Percentiles rank a stretch among this genome's conserved stretches.
Conservation (phyloP, 441 rosid genomes). For the Viola pubescens region DNA sequence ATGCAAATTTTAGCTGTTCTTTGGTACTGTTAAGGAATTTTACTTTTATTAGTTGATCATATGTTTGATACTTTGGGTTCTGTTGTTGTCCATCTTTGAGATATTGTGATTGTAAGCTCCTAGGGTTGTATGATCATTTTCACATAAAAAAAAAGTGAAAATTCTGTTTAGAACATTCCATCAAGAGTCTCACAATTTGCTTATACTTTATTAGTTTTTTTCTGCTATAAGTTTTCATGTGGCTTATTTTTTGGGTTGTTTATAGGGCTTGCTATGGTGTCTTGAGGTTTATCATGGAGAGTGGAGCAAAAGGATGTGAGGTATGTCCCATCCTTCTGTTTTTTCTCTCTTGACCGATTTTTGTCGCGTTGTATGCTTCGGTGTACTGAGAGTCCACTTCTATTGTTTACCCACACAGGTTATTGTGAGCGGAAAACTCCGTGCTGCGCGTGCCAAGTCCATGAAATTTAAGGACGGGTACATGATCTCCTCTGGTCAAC, state of each 20-base stretch:
- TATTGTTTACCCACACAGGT: slow-evolving; percentile 26
- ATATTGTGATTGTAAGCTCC: too few relatives aligned
- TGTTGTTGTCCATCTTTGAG: too few relatives aligned
- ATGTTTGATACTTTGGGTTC: too few relatives aligned
- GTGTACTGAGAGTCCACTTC: background rate
- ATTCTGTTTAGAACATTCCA: too few relatives aligned
- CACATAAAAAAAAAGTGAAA: too few relatives aligned
- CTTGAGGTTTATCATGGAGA: slow-evolving; percentile 60
- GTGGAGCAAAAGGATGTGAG: slow-evolving; percentile 80
- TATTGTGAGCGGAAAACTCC: slow-evolving; percentile 56
- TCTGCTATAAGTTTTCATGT: background rate
- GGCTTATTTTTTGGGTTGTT: background rate
- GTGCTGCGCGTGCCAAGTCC: slow-evolving; percentile 59
- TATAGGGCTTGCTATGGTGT: slow-evolving; percentile 65
- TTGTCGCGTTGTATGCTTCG: too few relatives aligned
- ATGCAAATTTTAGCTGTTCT: background rate
- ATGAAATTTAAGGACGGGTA: slow-evolving; percentile 86
- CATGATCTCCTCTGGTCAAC: slow-evolving; percentile 85
- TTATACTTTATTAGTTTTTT: background rate
- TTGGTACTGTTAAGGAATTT: background rate
- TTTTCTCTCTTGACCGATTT: background rate
- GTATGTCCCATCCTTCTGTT: slow-evolving; percentile 16
- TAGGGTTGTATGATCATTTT: too few relatives aligned
- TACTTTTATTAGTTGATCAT: background rate
- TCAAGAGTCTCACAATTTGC: background rate